Conservation (phyloP, 352 stramenopile species). For the Phytophthora quininea region DNA sequence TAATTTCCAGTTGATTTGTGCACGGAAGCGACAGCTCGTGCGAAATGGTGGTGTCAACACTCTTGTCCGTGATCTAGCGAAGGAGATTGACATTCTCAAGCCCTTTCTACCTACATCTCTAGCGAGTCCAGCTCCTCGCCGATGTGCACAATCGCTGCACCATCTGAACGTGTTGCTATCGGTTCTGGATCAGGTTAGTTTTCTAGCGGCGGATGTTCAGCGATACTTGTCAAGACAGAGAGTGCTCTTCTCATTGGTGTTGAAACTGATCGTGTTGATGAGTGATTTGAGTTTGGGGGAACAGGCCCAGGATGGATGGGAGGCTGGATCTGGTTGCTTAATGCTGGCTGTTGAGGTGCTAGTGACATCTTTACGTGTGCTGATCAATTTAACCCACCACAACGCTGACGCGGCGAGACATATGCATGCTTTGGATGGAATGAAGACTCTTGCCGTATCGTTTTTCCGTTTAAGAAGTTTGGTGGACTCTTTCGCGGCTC, state of each 20-base stretch:
- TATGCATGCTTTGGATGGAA: conserved; percentile 46
- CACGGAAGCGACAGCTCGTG: conserved; percentile 50
- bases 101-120: background rate
- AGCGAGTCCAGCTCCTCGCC: conserved; percentile 10
- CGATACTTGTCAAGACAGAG: conserved; percentile 43
- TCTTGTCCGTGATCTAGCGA: conserved; percentile 22
- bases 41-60: conserved; percentile 43
- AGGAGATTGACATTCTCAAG: conserved; percentile 12
- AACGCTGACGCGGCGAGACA: conserved; percentile 53
- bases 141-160: conserved; percentile 37
- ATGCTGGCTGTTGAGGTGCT: conserved; percentile 49
- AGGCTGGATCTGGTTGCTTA: conserved; percentile 32
- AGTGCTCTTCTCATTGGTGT: conserved; percentile 41
- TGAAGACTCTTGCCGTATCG: conserved; percentile 41
- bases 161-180: conserved; percentile 45
- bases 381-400: conserved; percentile 86
- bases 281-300: conserved; percentile 44
- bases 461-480: conserved; percentile 49
- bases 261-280: conserved; percentile 47
- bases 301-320: conserved; percentile 26
- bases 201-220: conserved; percentile 57
- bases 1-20: conserved; percentile 33
- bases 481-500: background rate
- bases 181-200: conserved; percentile 77
- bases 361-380: conserved; percentile 52